phyloP scores from a whole-genome alignment of 1,284 basidiomycete species.

The Chalciporus sp. region DNA sequence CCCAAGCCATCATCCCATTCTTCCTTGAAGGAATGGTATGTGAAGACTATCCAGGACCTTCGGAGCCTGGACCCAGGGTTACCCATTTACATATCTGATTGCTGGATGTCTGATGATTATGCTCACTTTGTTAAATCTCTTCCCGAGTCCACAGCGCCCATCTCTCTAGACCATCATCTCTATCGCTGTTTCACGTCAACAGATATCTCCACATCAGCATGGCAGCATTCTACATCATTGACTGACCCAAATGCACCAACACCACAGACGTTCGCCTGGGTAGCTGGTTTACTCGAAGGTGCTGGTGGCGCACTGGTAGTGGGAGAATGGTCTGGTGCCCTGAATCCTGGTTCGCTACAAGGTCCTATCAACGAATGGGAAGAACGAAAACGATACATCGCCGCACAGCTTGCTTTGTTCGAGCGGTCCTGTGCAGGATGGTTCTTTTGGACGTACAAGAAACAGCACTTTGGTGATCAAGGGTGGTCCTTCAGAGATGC shows the following conservation, averaged over 20 bases:
- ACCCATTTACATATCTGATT: conserved; percentile 78
- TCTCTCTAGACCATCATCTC: conserved; percentile 83
- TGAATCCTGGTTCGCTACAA: conserved; percentile 68
- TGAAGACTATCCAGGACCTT: conserved; percentile 57
- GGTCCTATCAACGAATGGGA: conserved; percentile 45
- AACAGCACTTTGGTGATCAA: conserved; percentile 66
- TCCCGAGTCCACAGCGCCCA: conserved; percentile 42
- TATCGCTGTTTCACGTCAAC: conserved; percentile 79
- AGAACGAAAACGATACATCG: conserved; percentile 56
- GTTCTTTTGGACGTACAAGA: conserved; percentile 92
- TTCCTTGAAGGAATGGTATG: conserved; percentile 68
- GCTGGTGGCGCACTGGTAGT: conserved; percentile 67
- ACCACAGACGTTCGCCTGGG: conserved; percentile 45
- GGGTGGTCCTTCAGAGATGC: conserved; percentile 83
- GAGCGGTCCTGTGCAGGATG: conserved; percentile 72
- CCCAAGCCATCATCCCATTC: conserved; percentile 57
- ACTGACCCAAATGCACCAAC: conserved; percentile 43
- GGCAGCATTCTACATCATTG: conserved; percentile 56
- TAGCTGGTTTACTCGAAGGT: conserved; percentile 45
- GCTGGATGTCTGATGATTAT: conserved; percentile 77
- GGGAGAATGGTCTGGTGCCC: conserved; percentile 84
- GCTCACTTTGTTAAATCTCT: conserved; percentile 51
- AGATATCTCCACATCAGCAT: conserved; percentile 60
- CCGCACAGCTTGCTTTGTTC: conserved; percentile 71
- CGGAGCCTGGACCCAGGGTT: conserved; percentile 55